These are phyloP conservation scores for Boletus speciosus DNA, from an alignment of 768 basidiomycete genomes.

Conservation along the genomic window DNA sequence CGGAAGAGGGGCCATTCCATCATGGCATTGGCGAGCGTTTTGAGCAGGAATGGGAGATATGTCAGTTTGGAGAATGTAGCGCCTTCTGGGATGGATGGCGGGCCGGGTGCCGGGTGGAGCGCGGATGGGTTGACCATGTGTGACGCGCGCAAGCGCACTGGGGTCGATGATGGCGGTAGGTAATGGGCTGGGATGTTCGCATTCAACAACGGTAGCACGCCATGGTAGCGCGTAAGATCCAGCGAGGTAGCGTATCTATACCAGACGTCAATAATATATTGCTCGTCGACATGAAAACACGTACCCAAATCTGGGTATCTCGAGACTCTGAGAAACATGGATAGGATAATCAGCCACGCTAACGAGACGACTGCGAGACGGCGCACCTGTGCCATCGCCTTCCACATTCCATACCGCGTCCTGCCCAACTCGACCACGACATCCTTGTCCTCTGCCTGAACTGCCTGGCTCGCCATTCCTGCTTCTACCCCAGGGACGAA, in stretches of 20 bases:
- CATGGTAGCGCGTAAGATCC: conserved; percentile 68
- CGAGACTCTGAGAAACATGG: conserved; percentile 54
- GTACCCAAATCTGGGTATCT: conserved; percentile 82
- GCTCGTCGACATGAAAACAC: conserved; percentile 12
- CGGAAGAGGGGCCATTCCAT: conserved; percentile 82
- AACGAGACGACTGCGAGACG: not conserved
- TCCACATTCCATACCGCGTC: conserved; percentile 84
- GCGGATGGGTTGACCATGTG: conserved; percentile 38
- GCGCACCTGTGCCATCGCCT: conserved; percentile 78
- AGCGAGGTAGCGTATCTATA: conserved; percentile 68
- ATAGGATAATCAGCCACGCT: not conserved
- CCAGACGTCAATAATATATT: not conserved
- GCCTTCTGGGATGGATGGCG: conserved; percentile 44
- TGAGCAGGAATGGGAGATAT: conserved; percentile 80
- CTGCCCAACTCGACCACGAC: conserved; percentile 68
- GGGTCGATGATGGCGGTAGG: conserved; percentile 40
- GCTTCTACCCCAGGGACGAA: not conserved
- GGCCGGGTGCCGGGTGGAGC: conserved; percentile 38
- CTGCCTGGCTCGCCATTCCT: not conserved
- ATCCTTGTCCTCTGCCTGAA: conserved; percentile 35
- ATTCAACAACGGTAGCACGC: conserved; percentile 61
- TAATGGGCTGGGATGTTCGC: conserved; percentile 63
- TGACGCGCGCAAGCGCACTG: conserved; percentile 15
- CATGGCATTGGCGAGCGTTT: conserved; percentile 78
- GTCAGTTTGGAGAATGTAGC: conserved; percentile 66